Percentiles rank a stretch among this genome's conserved stretches.
Evolutionary conservation across 805 yeast genomes (phyloP).

Genomic region (Maudiozyma serrabonitensis): DNA sequence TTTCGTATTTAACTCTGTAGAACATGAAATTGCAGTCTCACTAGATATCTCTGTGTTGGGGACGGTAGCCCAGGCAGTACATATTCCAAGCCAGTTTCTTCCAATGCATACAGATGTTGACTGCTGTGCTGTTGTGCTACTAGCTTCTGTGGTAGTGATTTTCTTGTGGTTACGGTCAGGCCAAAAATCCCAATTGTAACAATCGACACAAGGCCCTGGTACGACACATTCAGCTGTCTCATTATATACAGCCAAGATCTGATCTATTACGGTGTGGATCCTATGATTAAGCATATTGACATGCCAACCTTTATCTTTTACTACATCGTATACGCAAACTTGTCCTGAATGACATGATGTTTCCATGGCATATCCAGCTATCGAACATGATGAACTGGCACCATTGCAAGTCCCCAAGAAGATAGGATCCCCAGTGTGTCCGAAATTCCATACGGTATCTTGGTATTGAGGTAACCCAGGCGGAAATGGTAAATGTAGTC

Average conservation of each 20-base stretch:
- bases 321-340: constrained; percentile 82
- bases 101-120: constrained; percentile 24
- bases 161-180: constrained; percentile 28
- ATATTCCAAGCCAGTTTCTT: constrained; percentile 29
- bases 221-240: constrained; percentile 63
- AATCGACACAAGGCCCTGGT: constrained; percentile 81
- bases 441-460: constrained; percentile 90
- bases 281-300: constrained; percentile 82
- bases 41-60: background rate
- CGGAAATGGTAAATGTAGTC: constrained; percentile 85
- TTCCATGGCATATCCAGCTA: constrained; percentile 96
- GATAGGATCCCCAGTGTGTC: constrained; percentile 95
- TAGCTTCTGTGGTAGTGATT: constrained; percentile 18
- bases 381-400: constrained; percentile 76
- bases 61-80: constrained; percentile 20
- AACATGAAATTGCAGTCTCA: background rate
- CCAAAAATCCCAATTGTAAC: constrained; percentile 79
- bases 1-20: background rate
- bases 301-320: constrained; percentile 83
- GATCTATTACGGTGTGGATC: constrained; percentile 82
- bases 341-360: constrained; percentile 88
- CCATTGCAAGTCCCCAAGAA: constrained; percentile 96
- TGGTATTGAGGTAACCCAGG: constrained; percentile 73
- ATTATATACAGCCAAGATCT: constrained; percentile 61
- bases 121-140: constrained; percentile 9